Percentiles rank a stretch among this genome's conserved stretches.
Evolutionary conservation across 306 rosid genomes (phyloP).

Genomic region (Quercus robur): DNA sequence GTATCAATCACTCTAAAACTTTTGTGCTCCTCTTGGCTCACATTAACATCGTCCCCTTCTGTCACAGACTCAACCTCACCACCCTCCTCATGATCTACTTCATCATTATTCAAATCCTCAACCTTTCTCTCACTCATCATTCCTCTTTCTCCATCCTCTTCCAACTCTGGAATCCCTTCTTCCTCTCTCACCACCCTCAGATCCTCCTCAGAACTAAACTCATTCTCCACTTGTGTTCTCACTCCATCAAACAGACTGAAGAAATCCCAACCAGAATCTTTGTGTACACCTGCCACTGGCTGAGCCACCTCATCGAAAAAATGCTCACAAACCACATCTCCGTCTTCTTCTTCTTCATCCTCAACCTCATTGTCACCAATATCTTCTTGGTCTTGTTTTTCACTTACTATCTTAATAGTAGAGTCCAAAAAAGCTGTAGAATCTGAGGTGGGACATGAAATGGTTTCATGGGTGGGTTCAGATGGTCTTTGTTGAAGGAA

Average conservation of each 20-base stretch:
- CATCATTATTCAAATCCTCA: conserved; percentile 39
- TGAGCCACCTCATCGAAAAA: conserved; percentile 73
- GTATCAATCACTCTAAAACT: conserved; percentile 62
- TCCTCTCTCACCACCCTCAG: conserved; percentile 84
- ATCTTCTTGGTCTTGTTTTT: conserved; percentile 9
- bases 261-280: conserved; percentile 88
- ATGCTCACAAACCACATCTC: conserved; percentile 38
- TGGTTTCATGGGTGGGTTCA: conserved; percentile 53
- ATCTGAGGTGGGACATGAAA: conserved; percentile 41
- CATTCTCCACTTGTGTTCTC: conserved; percentile 54
- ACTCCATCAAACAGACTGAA: conserved; percentile 73
- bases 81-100: conserved; percentile 18
- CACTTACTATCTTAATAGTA: conserved; percentile 48
- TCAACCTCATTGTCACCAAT: too few relatives aligned
- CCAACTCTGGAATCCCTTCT: conserved; percentile 95
- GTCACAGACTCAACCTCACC: conserved; percentile 38
- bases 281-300: conserved; percentile 66
- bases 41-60: conserved; percentile 36
- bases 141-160: conserved; percentile 61
- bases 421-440: conserved; percentile 53
- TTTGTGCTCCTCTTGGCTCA: conserved; percentile 38
- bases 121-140: conserved; percentile 22
- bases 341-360: conserved; percentile 19
- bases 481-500: conserved; percentile 72
- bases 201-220: conserved; percentile 68